phyloP scores from a whole-genome alignment of 352 stramenopile genomes.

The Globisporangium abappressorium region DNA sequence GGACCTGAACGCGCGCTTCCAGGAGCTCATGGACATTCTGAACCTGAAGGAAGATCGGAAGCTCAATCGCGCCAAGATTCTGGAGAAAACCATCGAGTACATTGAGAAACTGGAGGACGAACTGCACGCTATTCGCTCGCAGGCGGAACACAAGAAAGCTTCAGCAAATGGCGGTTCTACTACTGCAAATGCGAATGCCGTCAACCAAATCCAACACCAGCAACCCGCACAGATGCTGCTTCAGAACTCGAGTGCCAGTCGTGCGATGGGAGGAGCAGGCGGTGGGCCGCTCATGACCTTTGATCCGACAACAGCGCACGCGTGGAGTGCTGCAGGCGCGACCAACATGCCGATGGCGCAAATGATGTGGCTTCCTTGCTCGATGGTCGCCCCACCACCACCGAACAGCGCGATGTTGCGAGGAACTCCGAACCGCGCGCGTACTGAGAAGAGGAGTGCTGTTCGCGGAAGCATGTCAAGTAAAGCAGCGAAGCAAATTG shows the following conservation, averaged over 20 bases:
- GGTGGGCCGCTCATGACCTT: constrained; percentile 23
- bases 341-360: constrained; percentile 22
- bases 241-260: background rate
- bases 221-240: constrained; percentile 4
- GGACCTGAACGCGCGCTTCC: constrained; percentile 61
- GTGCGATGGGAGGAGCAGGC: background rate
- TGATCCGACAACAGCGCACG: constrained; percentile 17
- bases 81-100: constrained; percentile 61
- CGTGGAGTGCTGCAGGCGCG: constrained; percentile 21
- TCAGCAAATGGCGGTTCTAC: background rate
- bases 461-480: background rate
- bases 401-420: background rate
- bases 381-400: constrained; percentile 21
- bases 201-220: background rate
- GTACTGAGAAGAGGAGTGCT: constrained; percentile 6
- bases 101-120: constrained; percentile 53
- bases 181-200: background rate
- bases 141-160: constrained; percentile 16
- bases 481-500: background rate
- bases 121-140: constrained; percentile 23
- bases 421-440: background rate
- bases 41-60: constrained; percentile 60
- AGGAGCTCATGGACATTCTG: constrained; percentile 64
- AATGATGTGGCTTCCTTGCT: constrained; percentile 46
- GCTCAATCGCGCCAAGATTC: constrained; percentile 62